Base-by-base conservation (phyloP, 1,284 basidiomycete genomes). In the Ustilago shanxiensis region DNA sequence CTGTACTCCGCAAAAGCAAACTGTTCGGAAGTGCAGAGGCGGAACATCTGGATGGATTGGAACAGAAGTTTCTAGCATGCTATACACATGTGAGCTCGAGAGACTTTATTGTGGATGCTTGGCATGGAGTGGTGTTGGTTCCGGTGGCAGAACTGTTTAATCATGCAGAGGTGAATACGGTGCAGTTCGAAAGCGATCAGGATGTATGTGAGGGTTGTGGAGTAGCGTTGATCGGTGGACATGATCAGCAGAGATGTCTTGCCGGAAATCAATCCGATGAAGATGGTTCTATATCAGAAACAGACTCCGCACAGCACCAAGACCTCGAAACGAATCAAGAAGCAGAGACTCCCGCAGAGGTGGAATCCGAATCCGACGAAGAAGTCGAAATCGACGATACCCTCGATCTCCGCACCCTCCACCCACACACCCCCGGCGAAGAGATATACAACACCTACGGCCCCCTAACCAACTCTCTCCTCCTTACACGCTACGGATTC, bases 101-200 rank as follows among this genome's bases (percentile, higher is more conserved):
- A 14, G 78, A 82, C 16, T 85, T 85, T 59, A 72, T 84, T 24
- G 58, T 83, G 1, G 81, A 85, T 50, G 35, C 79, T 2, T 79
- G 64, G 28, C 83, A 85, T 50, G 80, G 72, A 0, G 70, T 79
- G 0, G 81, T 61, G 14, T 50, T 85, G 56, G 81, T 83, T 5
- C 82, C 83, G 14, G 53, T 85, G 11, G 79, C 81, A 10, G 83
- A 85, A 58, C 55, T 81, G 52, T 85, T 82, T 51, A 82, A 85
- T 31, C 83, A 85, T 56, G 57, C 70, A 1, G 77, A 77, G 18
- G 31, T 39, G 29, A 70, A 74, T 52, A 77, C 77, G 54, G 72
- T 81, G 11, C 79, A 84, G 44, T 83, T 85, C 50, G 82, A 85
- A 41, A 70, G 77, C 20, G 81, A 85, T 56, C 76, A 79, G 54